Base-by-base conservation (phyloP, 306 rosid species). In the Gastrolobium bilobum region DNA sequence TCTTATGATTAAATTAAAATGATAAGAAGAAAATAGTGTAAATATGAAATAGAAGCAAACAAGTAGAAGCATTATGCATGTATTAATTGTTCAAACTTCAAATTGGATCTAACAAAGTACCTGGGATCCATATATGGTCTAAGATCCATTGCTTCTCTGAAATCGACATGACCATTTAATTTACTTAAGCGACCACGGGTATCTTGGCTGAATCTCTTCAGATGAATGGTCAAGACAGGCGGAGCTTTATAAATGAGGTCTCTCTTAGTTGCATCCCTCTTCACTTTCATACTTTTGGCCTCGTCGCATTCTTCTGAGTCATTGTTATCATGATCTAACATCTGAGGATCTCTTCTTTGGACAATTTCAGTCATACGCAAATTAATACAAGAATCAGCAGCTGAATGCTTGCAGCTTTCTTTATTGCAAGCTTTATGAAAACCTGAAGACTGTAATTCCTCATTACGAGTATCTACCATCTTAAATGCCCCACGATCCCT, bases 171-270 rank as follows among this genome's bases (percentile, higher is more conserved):
- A 29, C 99, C 99, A 46, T 87, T 96, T 87, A 93, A 82, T 86
- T 96, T 93, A 85, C 92, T 96, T 57, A 93, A 78, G 83, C 98
- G 97, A 50, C 99, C 98, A 43, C 96, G 96, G 20, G 90, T 87
- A 87, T 96, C 99, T 74, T 94, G 98, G 87, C 94, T 85, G 84
- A 96, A 96, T 75, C 99, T 88, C 85, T 96, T 96, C 59, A 96
- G 87, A 90, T 93, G 99, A 82, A 96, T 89, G 48, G 94, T 93
- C 78, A 96, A 84, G 75, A 93, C 80, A 46, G 91, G 92, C 0
- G 98, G 98, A 67, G 96, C 91, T 83, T 84, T 93, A 81, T 83
- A 80, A 72, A 96, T 89, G 71, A 93, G 85, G 78, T 88, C 90
- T 77, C 92, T 91, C 87, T 91, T 96, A 29, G 89, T 91, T 30